Evolutionary conservation across 1,284 basidiomycete species (phyloP), one percentile per base, ranked within the genome.

Genomic region (Ustilago bromivora): DNA sequence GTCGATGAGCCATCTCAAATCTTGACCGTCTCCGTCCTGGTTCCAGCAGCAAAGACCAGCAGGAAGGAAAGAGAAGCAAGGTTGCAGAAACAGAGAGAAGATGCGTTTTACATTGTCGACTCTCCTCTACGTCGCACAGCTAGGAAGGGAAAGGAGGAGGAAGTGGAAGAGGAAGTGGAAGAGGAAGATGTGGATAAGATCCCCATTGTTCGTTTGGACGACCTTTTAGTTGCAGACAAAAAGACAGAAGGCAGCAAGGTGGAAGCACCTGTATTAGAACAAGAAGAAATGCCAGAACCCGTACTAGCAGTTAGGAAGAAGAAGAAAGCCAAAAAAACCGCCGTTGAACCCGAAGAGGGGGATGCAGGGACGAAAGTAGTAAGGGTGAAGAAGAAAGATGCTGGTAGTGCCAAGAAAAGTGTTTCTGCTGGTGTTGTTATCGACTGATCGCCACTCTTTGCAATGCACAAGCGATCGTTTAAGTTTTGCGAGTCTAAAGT

Each of bases 161-260:
- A 51, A 2, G 52, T 2, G 8, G 17, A 46, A 10, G 35, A 15
- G 19, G 61, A 6, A 7, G 23, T 3, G 23, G 52, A 54, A 17
- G 68, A 65, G 5, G 73, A 74, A 15, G 82, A 84, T 35, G 61
- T 85, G n/a, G 71, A 81, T 49, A 43, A 55, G 13, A 79, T 85
- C 7, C 83, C 83, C 6, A 83, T 85, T 46, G 82, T 85, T 28
- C 65, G 77, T n/a, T 65, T 84, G 11, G 70, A 78, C 41, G 56
- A 61, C 7, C 59, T 69, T 4, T 17, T 65, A 36, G 38, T 46
- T 8, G 49, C 36, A 11, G 53, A 54, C 6, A 31, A 17, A n/a
- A 53, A 11, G 43, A 53, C 28, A 34, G 17, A 31, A 43, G 19
- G 36, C 38, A 32, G 31, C 34, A 34, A 32, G 40, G 46, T 38